Evolutionary conservation across 768 basidiomycete genomes (phyloP), one percentile per base, ranked within the genome.

Genomic region (Lactifluus hygrophoroides): DNA sequence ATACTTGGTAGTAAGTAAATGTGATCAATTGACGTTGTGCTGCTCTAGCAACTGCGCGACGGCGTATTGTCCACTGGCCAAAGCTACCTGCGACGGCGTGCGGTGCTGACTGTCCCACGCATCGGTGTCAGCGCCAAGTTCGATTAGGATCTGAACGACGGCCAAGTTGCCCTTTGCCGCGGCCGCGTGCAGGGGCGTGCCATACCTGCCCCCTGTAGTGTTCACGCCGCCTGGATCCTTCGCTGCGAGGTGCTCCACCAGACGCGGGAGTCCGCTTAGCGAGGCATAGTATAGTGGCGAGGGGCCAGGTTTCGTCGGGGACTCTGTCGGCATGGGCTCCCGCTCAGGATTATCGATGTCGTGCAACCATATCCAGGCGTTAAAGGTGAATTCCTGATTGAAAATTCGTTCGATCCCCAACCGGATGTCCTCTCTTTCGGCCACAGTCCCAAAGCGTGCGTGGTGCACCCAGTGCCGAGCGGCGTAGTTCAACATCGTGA

Each of bases 401-500:
- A 55, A 60, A 27, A 60, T 19, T n/a, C 48, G 58, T 28, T 58
- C n/a, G n/a, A 58, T 51, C n/a, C 58, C 52, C 25, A 59, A 40
- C 1, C 52, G 40, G 48, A 56, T 35, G 23, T 60, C 58, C 14
- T 54, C 51, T 17, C 38, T 56, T 28, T 42, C 42, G 7, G 42
- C 40, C 5, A 40, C 43, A 11, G 27, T 38, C 8, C 43, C 54
- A 21, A 23, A 38, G 2, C 35, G 54, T 7, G 54, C 49, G 30
- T 60, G 58, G 8, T 27, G 21, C 2, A 60, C 13, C 58, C 54
- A 55, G n/a, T 56, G 17, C 34, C 40, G 25, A 1, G 58, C 58
- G 0, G 58, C 54, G 14, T 60, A 60, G n/a, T 56, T 27, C 21
- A 43, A 34, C 47, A 59, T 49, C 52, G 58, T 59, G 47, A 59